Evolutionary conservation across 805 yeast species (phyloP).

Genomic region (Kodamaea neixiangensis): DNA sequence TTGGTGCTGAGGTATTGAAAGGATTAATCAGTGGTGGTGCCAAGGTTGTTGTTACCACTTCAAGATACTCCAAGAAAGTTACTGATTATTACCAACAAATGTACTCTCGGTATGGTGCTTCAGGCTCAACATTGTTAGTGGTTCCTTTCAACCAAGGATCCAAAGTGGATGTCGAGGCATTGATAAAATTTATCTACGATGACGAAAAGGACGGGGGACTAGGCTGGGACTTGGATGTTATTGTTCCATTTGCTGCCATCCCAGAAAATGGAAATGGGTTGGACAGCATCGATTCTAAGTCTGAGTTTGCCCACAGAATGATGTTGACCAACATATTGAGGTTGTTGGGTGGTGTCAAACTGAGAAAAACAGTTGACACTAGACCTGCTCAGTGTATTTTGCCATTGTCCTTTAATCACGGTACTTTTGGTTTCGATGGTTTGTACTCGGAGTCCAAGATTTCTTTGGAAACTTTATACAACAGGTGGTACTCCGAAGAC

Average conservation of each 20-base stretch:
- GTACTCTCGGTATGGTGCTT: conserved; percentile 90
- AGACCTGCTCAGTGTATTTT: conserved; percentile 97
- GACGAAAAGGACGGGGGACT: conserved; percentile 84
- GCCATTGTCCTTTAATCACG: conserved; percentile 98
- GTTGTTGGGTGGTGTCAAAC: conserved; percentile 86
- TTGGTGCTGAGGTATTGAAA: conserved; percentile 95
- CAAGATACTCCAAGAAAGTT: conserved; percentile 89
- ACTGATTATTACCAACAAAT: conserved; percentile 94
- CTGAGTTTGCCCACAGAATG: conserved; percentile 97
- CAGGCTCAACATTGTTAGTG: conserved; percentile 88
- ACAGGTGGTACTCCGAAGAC: conserved; percentile 98
- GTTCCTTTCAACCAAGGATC: conserved; percentile 99
- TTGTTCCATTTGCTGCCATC: conserved; percentile 98
- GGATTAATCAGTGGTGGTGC: conserved; percentile 98
- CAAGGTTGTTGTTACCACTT: conserved; percentile 92
- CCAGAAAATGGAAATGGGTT: conserved; percentile 98
- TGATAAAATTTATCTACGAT: conserved; percentile 82
- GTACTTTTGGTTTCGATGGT: conserved; percentile 98
- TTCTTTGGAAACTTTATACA: conserved; percentile 92
- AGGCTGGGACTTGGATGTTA: conserved; percentile 96
- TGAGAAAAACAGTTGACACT: conserved; percentile 82
- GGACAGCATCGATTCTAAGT: conserved; percentile 88
- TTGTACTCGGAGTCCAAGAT: conserved; percentile 96
- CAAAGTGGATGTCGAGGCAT: conserved; percentile 85
- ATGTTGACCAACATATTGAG: conserved; percentile 96